A percentile compares a stretch with the other conserved stretches of the same genome.
phyloP scores from a whole-genome alignment of 2,329 filamentous ascomycete species.

The Penicillium sp. region DNA sequence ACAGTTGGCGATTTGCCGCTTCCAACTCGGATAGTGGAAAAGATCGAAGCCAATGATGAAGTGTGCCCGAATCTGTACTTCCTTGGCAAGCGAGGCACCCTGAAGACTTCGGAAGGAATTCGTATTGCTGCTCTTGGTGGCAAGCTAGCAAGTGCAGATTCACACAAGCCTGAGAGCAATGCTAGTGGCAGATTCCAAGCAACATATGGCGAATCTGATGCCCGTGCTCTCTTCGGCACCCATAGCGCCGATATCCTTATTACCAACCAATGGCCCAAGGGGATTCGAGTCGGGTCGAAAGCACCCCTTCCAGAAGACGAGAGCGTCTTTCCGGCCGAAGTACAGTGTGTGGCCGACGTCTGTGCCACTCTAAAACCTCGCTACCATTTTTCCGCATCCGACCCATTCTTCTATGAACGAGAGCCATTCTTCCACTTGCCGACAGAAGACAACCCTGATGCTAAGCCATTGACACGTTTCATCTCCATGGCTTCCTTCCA shows the following conservation, averaged over 20 bases:
- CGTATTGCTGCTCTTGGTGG: constrained; percentile 87
- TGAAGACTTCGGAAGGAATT: constrained; percentile 87
- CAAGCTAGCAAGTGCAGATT: constrained; percentile 43
- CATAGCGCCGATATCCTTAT: constrained; percentile 82
- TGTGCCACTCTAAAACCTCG: constrained; percentile 79
- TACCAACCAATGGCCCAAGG: constrained; percentile 81
- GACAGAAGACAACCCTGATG: constrained; percentile 53
- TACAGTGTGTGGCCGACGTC: constrained; percentile 74
- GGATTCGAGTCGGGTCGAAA: constrained; percentile 68
- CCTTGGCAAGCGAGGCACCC: constrained; percentile 80
- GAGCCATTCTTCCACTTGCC: constrained; percentile 82
- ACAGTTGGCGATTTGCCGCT: constrained; percentile 73
- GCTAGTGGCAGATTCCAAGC: constrained; percentile 70
- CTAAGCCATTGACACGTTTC: constrained; percentile 74
- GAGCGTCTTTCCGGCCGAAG: constrained; percentile 52
- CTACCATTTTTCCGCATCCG: constrained; percentile 80
- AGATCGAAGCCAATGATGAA: constrained; percentile 69
- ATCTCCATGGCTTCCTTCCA: constrained; percentile 81
- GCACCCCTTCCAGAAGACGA: constrained; percentile 57
- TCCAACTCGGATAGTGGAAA: constrained; percentile 69
- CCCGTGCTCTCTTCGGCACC: constrained; percentile 71
- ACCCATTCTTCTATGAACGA: constrained; percentile 77
- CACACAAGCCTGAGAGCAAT: constrained; percentile 32
- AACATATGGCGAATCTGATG: constrained; percentile 74
- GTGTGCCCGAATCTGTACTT: constrained; percentile 90